Evolutionary conservation across 345 rosid species (phyloP).

Genomic region (Gynandropsis gynandra): DNA sequence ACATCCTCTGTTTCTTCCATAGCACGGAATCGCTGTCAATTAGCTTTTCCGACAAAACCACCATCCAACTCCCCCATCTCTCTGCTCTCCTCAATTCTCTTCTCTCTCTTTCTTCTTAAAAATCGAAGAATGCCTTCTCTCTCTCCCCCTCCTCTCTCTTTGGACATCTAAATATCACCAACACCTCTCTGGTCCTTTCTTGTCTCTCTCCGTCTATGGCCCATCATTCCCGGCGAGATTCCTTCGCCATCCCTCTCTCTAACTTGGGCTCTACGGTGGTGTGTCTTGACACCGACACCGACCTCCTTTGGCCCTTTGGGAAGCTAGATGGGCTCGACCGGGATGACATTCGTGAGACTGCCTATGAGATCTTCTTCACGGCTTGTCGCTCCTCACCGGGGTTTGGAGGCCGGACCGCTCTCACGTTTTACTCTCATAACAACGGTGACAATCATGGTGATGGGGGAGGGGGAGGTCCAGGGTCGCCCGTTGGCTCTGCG

Average conservation of each 20-base stretch:
- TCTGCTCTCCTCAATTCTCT: conserved; percentile 15
- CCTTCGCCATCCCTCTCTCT: conserved; percentile 36
- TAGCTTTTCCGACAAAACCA: conserved; percentile 25
- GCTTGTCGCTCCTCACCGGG: conserved; percentile 82
- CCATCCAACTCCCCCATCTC: conserved; percentile 14
- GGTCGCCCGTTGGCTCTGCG: conserved; percentile 19
- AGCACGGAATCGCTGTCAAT: conserved; percentile 31
- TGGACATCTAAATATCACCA: conserved; percentile 25
- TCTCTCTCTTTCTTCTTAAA: conserved; percentile 21
- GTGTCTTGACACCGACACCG: conserved; percentile 38
- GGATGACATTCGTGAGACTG: conserved; percentile 71
- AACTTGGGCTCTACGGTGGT: conserved; percentile 21
- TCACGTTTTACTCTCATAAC: conserved; percentile 45
- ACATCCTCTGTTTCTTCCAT: conserved; percentile 19
- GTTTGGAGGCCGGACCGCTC: conserved; percentile 67
- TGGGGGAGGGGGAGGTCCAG: conserved; percentile 31
- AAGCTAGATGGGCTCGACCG: conserved; percentile 43
- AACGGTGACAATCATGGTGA: conserved; percentile 29
- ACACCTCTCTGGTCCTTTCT: conserved; percentile 4
- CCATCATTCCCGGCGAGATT: conserved; percentile 44
- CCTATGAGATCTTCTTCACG: conserved; percentile 86
- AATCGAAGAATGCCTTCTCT: conserved; percentile 32
- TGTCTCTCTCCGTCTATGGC: conserved; percentile 33
- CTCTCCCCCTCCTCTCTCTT: conserved; percentile 37
- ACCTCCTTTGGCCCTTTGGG: conserved; percentile 73